Evolutionary conservation across 2,329 filamentous ascomycete genomes (phyloP).

Genomic region (Ophiocordyceps australis): DNA sequence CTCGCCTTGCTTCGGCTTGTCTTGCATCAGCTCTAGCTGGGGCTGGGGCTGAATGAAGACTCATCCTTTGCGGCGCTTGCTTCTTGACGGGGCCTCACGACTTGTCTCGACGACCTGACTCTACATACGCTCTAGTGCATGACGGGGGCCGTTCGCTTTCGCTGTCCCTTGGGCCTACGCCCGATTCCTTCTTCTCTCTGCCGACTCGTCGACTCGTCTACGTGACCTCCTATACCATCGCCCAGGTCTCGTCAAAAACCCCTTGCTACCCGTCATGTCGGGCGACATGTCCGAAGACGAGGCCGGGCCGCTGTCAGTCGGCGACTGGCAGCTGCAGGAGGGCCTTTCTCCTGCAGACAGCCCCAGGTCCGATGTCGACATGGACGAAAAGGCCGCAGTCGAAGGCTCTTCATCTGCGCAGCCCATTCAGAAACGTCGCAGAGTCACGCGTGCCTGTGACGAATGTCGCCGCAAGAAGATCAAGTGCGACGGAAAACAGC

Average conservation of each 20-base stretch:
- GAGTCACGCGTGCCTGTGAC: slow-evolving; percentile 67
- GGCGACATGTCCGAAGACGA: slow-evolving; percentile 25
- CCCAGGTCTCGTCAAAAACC: no score
- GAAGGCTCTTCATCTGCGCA: slow-evolving; percentile 19
- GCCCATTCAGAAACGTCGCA: slow-evolving; percentile 57
- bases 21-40: neutral
- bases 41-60: no score
- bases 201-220: no score
- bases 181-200: neutral
- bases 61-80: neutral
- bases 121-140: neutral
- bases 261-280: no score
- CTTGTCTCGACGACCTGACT: neutral
- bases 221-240: no score
- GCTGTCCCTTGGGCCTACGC: no score
- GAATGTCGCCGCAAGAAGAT: slow-evolving; percentile 77
- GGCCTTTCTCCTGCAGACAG: slow-evolving; percentile 22
- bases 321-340: slow-evolving; percentile 16
- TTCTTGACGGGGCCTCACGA: neutral
- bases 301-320: slow-evolving; percentile 14
- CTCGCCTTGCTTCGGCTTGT: slow-evolving; percentile 1
- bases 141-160: no score
- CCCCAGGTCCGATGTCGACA: slow-evolving; percentile 21
- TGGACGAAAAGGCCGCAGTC: slow-evolving; percentile 14
- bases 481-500: slow-evolving; percentile 74